A percentile compares a stretch with the other conserved stretches of the same genome.
Evolutionary conservation across 495 filamentous ascomycete species (phyloP).

Genomic region (Evansstolkia leycettana): DNA sequence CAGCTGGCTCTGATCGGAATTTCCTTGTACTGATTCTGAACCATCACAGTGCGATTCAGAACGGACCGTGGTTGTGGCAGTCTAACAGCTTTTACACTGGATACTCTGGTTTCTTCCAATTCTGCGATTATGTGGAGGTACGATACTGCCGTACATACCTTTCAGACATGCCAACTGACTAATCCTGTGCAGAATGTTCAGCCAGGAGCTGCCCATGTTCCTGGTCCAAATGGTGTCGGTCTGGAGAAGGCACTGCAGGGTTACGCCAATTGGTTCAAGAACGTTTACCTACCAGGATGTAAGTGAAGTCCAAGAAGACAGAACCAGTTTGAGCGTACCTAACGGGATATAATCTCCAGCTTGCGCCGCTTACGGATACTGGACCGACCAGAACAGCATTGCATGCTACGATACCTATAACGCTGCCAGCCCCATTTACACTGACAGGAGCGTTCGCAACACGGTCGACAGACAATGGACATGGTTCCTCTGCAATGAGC

Average conservation of each 20-base stretch:
- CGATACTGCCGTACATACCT: too few relatives aligned
- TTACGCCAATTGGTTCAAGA: conserved; percentile 41
- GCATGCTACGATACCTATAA: conserved; percentile 49
- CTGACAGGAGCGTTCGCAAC: conserved; percentile 40
- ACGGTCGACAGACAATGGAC: conserved; percentile 46
- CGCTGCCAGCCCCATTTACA: conserved; percentile 41
- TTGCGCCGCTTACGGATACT: conserved; percentile 37
- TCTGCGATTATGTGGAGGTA: conserved; percentile 40
- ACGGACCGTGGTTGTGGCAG: conserved; percentile 49
- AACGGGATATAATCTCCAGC: conserved; percentile 10
- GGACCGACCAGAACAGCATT: conserved; percentile 27
- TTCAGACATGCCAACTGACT: too few relatives aligned
- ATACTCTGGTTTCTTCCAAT: conserved; percentile 41
- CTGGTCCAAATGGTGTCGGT: conserved; percentile 37
- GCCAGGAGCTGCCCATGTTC: too few relatives aligned
- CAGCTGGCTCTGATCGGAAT: too few relatives aligned
- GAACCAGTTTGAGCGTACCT: too few relatives aligned
- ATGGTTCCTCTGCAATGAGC: conserved; percentile 58
- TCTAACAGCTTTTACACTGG: conserved; percentile 32
- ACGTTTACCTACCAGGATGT: conserved; percentile 35
- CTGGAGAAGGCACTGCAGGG: conserved; percentile 40
- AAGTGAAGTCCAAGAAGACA: conserved; percentile 9
- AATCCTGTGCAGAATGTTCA: too few relatives aligned
- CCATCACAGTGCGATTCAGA: conserved; percentile 31
- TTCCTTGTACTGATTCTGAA: conserved; percentile 3